A percentile compares a stretch with the other conserved stretches of the same genome.
phyloP scores from a whole-genome alignment of 805 yeast genomes.

The Yarrowia bubula region DNA sequence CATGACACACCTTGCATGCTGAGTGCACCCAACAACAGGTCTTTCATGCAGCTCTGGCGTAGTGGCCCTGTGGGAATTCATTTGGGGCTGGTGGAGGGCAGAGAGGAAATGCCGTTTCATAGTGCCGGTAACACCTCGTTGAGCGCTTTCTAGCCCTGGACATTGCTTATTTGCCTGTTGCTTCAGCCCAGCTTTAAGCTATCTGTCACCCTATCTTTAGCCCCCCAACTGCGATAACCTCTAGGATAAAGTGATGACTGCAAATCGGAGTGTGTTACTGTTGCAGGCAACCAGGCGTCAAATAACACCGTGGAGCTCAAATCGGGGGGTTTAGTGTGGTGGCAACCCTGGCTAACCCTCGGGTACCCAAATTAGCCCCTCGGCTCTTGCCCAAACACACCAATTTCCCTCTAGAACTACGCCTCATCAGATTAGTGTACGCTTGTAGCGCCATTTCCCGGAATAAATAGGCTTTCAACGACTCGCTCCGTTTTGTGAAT shows the following conservation, averaged over 20 bases:
- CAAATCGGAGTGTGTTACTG: neutral
- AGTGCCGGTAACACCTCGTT: too few species aligned
- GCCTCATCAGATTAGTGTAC: neutral
- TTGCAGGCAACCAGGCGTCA: conserved; percentile 4
- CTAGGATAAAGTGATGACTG: conserved; percentile 8
- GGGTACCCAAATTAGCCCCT: neutral
- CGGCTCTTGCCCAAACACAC: too few species aligned
- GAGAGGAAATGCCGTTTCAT: too few species aligned
- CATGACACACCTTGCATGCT: conserved; percentile 11
- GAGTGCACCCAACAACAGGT: conserved; percentile 21
- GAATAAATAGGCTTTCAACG: conserved; percentile 17
- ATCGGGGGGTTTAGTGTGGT: neutral
- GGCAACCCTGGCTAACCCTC: too few species aligned
- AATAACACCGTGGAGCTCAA: too few species aligned
- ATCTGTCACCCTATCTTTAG: conserved; percentile 21
- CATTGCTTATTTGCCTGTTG: neutral
- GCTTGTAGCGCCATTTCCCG: conserved; percentile 6
- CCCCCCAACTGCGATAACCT: conserved; percentile 20
- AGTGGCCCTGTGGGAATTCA: neutral
- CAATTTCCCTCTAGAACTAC: neutral
- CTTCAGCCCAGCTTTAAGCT: neutral
- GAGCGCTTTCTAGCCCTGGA: neutral
- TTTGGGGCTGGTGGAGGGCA: neutral
- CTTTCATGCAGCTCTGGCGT: neutral
- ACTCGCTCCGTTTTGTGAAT: conserved; percentile 18